Conservation (phyloP, 306 rosid species). For the Lagenaria siceraria region DNA sequence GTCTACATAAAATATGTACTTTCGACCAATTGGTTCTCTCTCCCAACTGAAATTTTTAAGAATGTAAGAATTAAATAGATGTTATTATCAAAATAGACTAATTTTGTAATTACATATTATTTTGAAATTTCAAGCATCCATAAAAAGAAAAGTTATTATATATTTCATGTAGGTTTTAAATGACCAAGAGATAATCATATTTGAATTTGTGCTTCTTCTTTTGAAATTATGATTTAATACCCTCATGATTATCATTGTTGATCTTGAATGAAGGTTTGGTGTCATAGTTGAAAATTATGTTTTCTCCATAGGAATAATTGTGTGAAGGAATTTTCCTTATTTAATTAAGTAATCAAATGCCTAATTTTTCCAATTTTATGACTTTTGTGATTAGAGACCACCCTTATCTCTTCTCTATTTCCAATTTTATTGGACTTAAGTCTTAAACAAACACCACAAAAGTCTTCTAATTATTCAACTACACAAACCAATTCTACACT, state of each 20-base stretch:
- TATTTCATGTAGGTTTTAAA: too few species aligned
- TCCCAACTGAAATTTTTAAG: too few species aligned
- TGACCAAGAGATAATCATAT: background rate
- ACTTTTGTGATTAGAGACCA: background rate
- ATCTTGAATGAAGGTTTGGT: background rate
- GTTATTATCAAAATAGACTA: background rate
- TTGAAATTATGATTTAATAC: background rate
- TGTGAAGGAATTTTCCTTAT: background rate
- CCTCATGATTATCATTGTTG: background rate
- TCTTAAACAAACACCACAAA: background rate
- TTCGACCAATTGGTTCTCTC: too few species aligned
- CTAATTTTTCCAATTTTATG: slow-evolving; percentile 5
- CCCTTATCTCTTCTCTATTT: background rate
- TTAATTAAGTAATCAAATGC: background rate
- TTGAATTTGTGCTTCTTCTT: background rate
- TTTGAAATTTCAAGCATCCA: too few species aligned
- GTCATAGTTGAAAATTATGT: background rate
- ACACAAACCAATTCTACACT: background rate
- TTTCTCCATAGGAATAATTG: background rate
- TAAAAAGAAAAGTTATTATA: too few species aligned
- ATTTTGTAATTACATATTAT: too few species aligned
- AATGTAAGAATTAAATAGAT: too few species aligned
- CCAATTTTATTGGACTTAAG: background rate
- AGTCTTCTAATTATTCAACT: background rate
- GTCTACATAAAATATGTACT: too few species aligned